These are phyloP conservation scores for Aspergillus udagawae DNA, from an alignment of 2,329 filamentous ascomycete species.

Conservation along the genomic window DNA sequence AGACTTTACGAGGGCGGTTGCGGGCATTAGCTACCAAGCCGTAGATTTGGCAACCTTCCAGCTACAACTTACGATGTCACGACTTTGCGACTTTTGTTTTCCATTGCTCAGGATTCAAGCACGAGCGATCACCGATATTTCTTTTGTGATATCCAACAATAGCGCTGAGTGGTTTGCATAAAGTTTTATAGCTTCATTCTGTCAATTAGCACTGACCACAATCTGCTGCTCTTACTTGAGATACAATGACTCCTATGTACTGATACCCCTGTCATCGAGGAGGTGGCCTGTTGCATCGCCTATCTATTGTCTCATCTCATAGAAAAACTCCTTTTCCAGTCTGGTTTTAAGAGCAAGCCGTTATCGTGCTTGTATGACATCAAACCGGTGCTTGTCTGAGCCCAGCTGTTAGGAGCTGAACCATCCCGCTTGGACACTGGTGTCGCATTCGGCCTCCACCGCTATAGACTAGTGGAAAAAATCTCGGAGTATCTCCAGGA, in stretches of 20 bases:
- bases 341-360: not conserved
- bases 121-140: not conserved
- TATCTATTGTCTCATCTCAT: not conserved
- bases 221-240: not conserved
- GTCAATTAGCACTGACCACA: not conserved
- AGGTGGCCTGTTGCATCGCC: too few relatives aligned
- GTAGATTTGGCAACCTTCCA: not conserved
- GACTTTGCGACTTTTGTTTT: slow-evolving; percentile 14
- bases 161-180: not conserved
- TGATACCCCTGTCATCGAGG: not conserved
- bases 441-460: too few relatives aligned
- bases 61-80: slow-evolving; percentile 20
- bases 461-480: not conserved
- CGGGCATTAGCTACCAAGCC: slow-evolving; percentile 20
- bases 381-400: too few relatives aligned
- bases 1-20: slow-evolving; percentile 26
- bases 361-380: not conserved
- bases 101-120: not conserved
- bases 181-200: not conserved
- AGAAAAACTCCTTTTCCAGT: not conserved
- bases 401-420: too few relatives aligned
- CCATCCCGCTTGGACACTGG: too few relatives aligned
- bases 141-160: not conserved
- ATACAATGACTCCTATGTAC: not conserved
- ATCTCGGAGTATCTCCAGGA: slow-evolving; percentile 1